A percentile compares a stretch with the other conserved stretches of the same genome.
Evolutionary conservation across 805 yeast species (phyloP).

Genomic region (Metschnikowia arizonensis): DNA sequence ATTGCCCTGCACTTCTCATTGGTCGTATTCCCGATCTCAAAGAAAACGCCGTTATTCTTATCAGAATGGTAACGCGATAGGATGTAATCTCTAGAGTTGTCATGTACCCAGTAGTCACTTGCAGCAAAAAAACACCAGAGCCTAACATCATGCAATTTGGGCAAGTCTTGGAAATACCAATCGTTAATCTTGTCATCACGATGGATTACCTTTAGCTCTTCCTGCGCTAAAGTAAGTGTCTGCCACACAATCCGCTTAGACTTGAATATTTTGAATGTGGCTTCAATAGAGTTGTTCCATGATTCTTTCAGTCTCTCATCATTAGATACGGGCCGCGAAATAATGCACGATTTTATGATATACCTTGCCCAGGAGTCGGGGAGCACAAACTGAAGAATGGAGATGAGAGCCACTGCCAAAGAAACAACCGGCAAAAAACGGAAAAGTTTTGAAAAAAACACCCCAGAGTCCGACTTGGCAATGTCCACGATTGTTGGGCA

Average conservation of each 20-base stretch:
- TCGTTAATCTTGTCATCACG: conserved; percentile 51
- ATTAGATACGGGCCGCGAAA: conserved; percentile 24
- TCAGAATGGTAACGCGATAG: conserved; percentile 32
- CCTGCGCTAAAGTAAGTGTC: conserved; percentile 51
- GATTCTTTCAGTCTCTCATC: conserved; percentile 20
- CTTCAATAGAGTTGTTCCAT: conserved; percentile 37
- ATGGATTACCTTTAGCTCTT: conserved; percentile 53
- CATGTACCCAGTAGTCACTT: conserved; percentile 65
- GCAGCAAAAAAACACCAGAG: conserved; percentile 58
- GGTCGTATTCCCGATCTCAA: conserved; percentile 32
- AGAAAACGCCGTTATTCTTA: conserved; percentile 26
- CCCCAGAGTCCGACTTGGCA: conserved; percentile 40
- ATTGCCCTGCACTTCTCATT: conserved; percentile 28
- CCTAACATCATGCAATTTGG: conserved; percentile 21
- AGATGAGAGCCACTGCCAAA: conserved; percentile 26
- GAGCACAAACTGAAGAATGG: conserved; percentile 30
- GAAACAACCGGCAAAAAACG: conserved; percentile 27
- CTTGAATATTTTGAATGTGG: conserved; percentile 40
- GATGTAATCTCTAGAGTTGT: conserved; percentile 45
- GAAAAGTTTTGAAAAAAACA: conserved; percentile 23
- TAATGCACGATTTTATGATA: conserved; percentile 21
- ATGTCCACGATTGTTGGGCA: conserved; percentile 71
- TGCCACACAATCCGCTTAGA: conserved; percentile 48
- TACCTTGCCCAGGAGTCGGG: conserved; percentile 20
- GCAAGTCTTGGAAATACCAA: conserved; percentile 33